Evolutionary conservation across 106 monocot species (phyloP), one percentile per base, ranked within the genome.

Genomic region (Dactylorhiza incarnata): DNA sequence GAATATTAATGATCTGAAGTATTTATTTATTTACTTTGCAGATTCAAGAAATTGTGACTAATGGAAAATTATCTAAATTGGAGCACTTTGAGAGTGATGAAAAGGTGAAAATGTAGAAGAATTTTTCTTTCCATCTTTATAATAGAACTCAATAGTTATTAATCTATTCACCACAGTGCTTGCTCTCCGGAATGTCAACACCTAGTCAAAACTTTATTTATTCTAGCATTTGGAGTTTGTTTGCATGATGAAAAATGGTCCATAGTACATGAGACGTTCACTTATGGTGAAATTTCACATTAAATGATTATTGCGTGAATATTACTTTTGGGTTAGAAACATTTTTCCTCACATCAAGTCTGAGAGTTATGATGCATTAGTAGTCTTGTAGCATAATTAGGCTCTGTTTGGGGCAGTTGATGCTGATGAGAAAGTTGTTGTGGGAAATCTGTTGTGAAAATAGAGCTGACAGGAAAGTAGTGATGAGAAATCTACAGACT

Each of bases 41-140:
- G 95, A 93, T 96, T 76, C 72, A 96, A 59, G 96, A 97, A 79
- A 93, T 97, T 76, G 79, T 97, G 54, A 87, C 78, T 10, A 93
- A 89, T 56, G 91, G 93, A 67, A 93, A 84, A 74, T 66, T 97
- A 49, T 93, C 96, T 75, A 97, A 97, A 84, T 82, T 97, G 80
- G 96, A 97, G 82, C 88, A 93, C 77, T 97, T 97, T 84, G 89
- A 97, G 82, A 83, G 73, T 53, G 93, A 93, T 91, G 93, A 97
- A 80, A 97, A 93, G 96, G 88, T 88, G 70, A 75, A 51, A 29
- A 20, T 45, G 48, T 47, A 53, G 12, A 49, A 54, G 6, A 68
- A 46, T 13, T 14, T 49, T 47, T 9, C 7, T 71, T 75, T 52
- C 5, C 17, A 20, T 15, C 1, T 53, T 29, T 46, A 17, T 74